Base-by-base conservation (phyloP, 78 protist species). In the Dictyostelium capitatum region DNA sequence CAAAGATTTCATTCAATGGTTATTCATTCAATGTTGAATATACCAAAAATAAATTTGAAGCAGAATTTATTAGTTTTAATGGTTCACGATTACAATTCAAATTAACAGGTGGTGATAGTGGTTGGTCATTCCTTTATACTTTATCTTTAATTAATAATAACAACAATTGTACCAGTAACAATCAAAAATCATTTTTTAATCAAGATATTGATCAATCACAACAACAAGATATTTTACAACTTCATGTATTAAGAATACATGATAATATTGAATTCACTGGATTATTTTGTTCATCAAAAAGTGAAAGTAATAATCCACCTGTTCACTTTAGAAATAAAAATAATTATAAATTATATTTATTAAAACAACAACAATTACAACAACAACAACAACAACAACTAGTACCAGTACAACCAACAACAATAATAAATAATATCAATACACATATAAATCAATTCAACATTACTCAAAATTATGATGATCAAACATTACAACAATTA, bases 31-130 rank as follows among this genome's bases (percentile, higher is more conserved):
- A 10, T 12, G 82, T 84, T 17, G 30, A n/a, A n/a, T 84, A 84
- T 17, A 84, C 91, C 4, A 84, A 84, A 50, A 84, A 84, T 28
- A 84, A 84, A 59, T 84, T 84, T 23, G 20, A 56, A 20, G 81
- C 91, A 3, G 65, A 72, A 47, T 84, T 84, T 74, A 11, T 56
- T 8, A 25, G 37, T 19, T 84, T 74, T 32, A 43, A 73, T 43
- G 80, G 57, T 6, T 11, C 15, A 11, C 20, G 19, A 11, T 41
- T 84, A 67, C 23, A 48, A 72, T 84, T 84, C 14, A 57, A 47
- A n/a, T 59, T 84, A 32, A 72, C 81, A 25, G 91, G 91, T 15
- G 91, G 91, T 84, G 91, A 84, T 56, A 72, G 82, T 54, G 91
- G 91, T 46, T 84, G 91, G 91, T 84, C 91, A 23, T 84, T 84